These are phyloP conservation scores for Blastobotrys persicus DNA, from an alignment of 1,139 yeast species.

Conservation along the genomic window DNA sequence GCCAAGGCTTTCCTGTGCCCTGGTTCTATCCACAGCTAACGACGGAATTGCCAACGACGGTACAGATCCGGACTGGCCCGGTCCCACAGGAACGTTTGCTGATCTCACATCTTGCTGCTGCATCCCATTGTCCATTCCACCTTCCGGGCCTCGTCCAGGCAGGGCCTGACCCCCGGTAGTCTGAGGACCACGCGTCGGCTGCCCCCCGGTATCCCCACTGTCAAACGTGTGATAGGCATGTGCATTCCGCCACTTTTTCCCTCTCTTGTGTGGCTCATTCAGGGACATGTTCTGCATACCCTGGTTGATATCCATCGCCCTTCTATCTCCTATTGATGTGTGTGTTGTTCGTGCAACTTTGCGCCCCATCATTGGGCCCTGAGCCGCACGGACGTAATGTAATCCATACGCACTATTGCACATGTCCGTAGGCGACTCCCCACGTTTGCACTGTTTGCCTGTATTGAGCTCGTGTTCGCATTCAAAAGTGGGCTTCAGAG, in stretches of 20 bases:
- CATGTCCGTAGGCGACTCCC: too few relatives aligned
- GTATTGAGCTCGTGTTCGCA: too few relatives aligned
- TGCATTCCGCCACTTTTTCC: constrained; percentile 19
- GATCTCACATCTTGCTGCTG: not conserved
- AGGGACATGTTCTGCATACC: constrained; percentile 8
- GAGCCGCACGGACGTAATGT: not conserved
- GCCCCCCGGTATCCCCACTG: constrained; percentile 2
- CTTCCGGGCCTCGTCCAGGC: constrained; percentile 1
- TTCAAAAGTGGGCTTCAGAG: too few relatives aligned
- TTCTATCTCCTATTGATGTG: not conserved
- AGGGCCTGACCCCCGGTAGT: constrained; percentile 5
- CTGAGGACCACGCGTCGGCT: constrained; percentile 6
- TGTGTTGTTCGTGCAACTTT: not conserved
- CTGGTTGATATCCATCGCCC: constrained; percentile 1
- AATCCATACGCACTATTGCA: too few relatives aligned
- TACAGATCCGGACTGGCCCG: constrained; percentile 1
- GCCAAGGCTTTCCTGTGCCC: constrained; percentile 49
- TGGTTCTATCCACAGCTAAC: constrained; percentile 55
- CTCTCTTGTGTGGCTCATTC: constrained; percentile 9
- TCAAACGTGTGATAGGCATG: constrained; percentile 26
- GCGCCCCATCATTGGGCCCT: not conserved
- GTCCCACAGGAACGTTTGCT: not conserved
- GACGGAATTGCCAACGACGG: constrained; percentile 41
- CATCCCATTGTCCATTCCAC: not conserved
- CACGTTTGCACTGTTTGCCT: too few relatives aligned